Percentiles rank a stretch among this genome's conserved stretches.
Conservation (phyloP, 1,284 basidiomycete genomes). For the Clitocybe nebularis region DNA sequence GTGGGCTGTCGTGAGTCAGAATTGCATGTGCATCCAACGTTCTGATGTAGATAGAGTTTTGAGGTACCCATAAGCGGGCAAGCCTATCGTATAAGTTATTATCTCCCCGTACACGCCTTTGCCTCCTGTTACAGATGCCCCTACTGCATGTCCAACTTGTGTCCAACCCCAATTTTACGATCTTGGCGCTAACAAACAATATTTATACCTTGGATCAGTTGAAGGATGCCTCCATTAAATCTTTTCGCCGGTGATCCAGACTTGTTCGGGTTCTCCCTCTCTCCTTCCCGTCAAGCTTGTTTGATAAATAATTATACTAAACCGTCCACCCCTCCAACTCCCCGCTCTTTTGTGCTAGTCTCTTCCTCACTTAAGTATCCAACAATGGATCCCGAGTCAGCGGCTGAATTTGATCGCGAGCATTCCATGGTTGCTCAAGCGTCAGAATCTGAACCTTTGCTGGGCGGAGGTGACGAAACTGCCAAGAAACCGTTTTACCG, state of each 20-base stretch:
- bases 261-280: slow-evolving; percentile 14
- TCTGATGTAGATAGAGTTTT: background rate
- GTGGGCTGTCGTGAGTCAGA: slow-evolving; percentile 1
- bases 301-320: background rate
- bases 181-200: slow-evolving; percentile 2
- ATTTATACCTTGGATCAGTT: background rate
- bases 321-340: background rate
- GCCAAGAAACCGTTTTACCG: slow-evolving; percentile 64
- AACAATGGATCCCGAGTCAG: slow-evolving; percentile 17
- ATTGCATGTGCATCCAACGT: background rate
- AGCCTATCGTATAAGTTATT: background rate
- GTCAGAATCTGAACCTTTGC: slow-evolving; percentile 17
- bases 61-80: background rate
- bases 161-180: background rate
- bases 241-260: slow-evolving; percentile 20
- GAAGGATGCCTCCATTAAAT: slow-evolving; percentile 17
- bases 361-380: background rate
- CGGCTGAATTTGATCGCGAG: slow-evolving; percentile 11
- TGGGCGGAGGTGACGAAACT: slow-evolving; percentile 20
- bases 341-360: background rate
- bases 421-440: slow-evolving; percentile 12
- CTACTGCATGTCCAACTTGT: slow-evolving; percentile 3
- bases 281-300: slow-evolving; percentile 8
- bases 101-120: background rate
- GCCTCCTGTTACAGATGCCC: slow-evolving; percentile 4